Evolutionary conservation across 1,139 yeast genomes (phyloP), one percentile per base, ranked within the genome.

Genomic region (Debaryomyces nepalensis): DNA sequence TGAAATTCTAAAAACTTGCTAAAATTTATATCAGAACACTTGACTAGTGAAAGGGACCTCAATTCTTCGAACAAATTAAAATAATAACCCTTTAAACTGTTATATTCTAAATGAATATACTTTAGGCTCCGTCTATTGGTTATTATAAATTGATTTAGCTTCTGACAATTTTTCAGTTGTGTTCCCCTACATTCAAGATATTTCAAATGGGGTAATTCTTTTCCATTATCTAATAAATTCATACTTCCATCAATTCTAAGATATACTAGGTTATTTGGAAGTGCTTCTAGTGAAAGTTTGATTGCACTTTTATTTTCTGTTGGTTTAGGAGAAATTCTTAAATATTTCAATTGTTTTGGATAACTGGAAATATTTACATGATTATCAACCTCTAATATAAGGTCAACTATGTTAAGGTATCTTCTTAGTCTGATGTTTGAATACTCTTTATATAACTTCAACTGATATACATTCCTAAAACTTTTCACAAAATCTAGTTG

Each of bases 91-190:
- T 14, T n/a, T 14, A 33, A 33, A 10, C 22, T 24, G 16, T 14
- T 16, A 33, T 33, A 16, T 33, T 33, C 37, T 16, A 33, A 14
- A 24, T 24, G 37, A 23, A 33, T 24, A 11, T 15, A 24, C 16
- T 33, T 23, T 14, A 33, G n/a, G 10, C 15, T 23, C 5, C n/a
- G 20, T 10, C 27, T 21, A 16, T 33, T 33, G 11, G 23, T 33
- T 11, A 16, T 16, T 16, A 33, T 16, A 33, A 33, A 33, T n/a
- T 10, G 18, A 24, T 16, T n/a, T 9, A 33, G 12, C 4, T n/a
- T 4, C 3, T 9, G 12, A 16, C 24, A n/a, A 21, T 22, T 33
- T 3, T 14, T 24, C 15, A 21, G 8, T 5, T 16, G 14, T 23
- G 19, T 5, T 10, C 10, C 15, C 21, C 10, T 24, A 16, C 37